A percentile compares a stretch with the other conserved stretches of the same genome.
Evolutionary conservation across 257 asterid genomes (phyloP).

Genomic region (Nicotiana knightiana): DNA sequence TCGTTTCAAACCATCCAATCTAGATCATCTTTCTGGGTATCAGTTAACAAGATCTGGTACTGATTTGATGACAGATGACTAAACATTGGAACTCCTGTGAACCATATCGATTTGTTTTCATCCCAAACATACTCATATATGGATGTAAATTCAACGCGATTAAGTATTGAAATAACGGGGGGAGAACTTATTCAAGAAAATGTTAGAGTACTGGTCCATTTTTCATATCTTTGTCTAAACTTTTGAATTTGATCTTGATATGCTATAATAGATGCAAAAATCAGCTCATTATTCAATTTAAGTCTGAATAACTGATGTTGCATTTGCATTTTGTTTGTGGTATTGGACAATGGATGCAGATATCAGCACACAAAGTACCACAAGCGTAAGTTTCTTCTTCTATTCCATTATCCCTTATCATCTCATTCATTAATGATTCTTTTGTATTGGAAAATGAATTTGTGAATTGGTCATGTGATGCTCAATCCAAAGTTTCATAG

Average conservation of each 20-base stretch:
- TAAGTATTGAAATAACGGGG: neutral
- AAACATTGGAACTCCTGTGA: neutral
- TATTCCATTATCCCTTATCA: neutral
- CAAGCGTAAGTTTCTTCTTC: conserved; percentile 69
- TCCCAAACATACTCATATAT: neutral
- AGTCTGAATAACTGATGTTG: conserved; percentile 21
- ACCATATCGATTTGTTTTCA: neutral
- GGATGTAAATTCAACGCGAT: neutral
- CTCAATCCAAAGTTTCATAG: neutral
- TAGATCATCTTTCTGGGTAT: neutral
- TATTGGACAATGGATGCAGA: conserved; percentile 45
- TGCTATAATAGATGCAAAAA: neutral
- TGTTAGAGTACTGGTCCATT: neutral
- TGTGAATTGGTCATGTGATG: neutral
- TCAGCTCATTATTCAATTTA: neutral
- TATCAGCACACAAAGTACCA: conserved; percentile 98
- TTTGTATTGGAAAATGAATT: neutral
- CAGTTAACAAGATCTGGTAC: neutral
- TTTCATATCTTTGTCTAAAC: neutral
- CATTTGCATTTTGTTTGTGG: conserved; percentile 43
- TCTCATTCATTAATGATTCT: neutral
- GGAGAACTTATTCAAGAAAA: neutral
- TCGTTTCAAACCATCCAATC: neutral
- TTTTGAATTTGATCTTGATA: neutral
- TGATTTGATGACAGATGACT: neutral